Evolutionary conservation across 345 rosid species (phyloP), one percentile per base, ranked within the genome.

Genomic region (Ceriops decandra): DNA sequence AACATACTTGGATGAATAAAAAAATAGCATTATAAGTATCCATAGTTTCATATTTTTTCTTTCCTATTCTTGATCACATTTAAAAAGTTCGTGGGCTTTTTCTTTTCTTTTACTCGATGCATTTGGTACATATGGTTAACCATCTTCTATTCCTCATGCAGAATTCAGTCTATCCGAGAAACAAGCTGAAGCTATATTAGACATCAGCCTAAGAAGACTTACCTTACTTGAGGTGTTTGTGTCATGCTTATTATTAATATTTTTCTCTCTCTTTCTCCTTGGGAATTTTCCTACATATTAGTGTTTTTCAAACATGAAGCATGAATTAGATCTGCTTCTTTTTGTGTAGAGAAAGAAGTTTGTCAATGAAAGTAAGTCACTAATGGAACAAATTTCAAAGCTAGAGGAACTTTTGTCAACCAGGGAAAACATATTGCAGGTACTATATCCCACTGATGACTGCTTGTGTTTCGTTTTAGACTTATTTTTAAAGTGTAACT

Each of bases 141-240:
- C 24, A 27, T 36, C 28, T 59, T 62, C 36, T 28, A 5, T 62
- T 73, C 30, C 5, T 47, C 30, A 62, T 76, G 73, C 84, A 93
- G 96, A 80, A 71, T 89, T 83, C 77, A 72, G 77, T 73, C 86
- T 93, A 35, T 93, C 98, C 68, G 93, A 80, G 69, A 91, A 90
- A 71, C 97, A 93, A 85, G 95, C 96, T 68, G 95, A 93, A 10
- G 96, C 96, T 63, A 78, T 93, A 71, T 74, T 93, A 75, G 97
- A 87, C 79, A 93, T 93, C 60, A 89, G 80, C 76, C 82, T 93
- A 62, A 76, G 96, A 83, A 79, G 97, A 67, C 85, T 93, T 63
- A 85, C 82, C 75, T 83, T 80, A 76, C 96, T 91, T 65, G 98
- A 93, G 98, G 97, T 91, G 66, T 64, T 61, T 65, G 51, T 32